Evolutionary conservation across 495 filamentous ascomycete species (phyloP).

Genomic region (Oidiodendron maius): DNA sequence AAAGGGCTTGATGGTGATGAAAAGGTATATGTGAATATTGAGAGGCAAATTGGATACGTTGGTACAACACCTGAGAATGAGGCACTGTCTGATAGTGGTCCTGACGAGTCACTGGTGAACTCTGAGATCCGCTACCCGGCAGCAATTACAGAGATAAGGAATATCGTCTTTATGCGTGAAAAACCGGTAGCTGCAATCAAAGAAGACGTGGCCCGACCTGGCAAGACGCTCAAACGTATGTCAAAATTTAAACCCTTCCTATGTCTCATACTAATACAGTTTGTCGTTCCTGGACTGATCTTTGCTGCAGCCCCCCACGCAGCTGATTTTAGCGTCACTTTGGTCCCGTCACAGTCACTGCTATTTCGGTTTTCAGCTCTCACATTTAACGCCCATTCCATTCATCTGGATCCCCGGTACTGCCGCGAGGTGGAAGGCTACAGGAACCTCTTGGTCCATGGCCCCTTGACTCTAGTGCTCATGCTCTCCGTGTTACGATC

Average conservation of each 20-base stretch:
- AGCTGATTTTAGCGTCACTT: slow-evolving; percentile 11
- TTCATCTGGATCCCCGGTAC: slow-evolving; percentile 75
- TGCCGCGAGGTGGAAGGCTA: slow-evolving; percentile 67
- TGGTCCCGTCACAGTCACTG: slow-evolving; percentile 17
- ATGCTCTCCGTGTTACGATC: slow-evolving; percentile 59
- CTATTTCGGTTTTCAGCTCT: slow-evolving; percentile 83
- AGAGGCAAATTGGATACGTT: slow-evolving; percentile 4
- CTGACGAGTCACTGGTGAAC: neutral
- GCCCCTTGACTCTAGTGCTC: slow-evolving; percentile 72
- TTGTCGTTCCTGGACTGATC: neutral
- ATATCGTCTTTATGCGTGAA: slow-evolving; percentile 15
- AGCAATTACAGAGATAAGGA: slow-evolving; percentile 7
- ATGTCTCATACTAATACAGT: no score
- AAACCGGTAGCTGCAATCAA: neutral
- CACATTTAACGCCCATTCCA: slow-evolving; percentile 79
- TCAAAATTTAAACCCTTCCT: slow-evolving; percentile 18
- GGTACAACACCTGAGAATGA: neutral
- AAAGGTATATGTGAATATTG: slow-evolving; percentile 32
- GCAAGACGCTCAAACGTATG: slow-evolving; percentile 45
- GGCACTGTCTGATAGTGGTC: neutral
- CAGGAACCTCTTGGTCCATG: slow-evolving; percentile 72
- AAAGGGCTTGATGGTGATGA: slow-evolving; percentile 48
- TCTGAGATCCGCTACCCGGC: neutral
- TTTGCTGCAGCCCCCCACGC: neutral
- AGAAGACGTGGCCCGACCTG: slow-evolving; percentile 10